phyloP scores from a whole-genome alignment of 768 basidiomycete genomes.

The Lentinus tigrinus region DNA sequence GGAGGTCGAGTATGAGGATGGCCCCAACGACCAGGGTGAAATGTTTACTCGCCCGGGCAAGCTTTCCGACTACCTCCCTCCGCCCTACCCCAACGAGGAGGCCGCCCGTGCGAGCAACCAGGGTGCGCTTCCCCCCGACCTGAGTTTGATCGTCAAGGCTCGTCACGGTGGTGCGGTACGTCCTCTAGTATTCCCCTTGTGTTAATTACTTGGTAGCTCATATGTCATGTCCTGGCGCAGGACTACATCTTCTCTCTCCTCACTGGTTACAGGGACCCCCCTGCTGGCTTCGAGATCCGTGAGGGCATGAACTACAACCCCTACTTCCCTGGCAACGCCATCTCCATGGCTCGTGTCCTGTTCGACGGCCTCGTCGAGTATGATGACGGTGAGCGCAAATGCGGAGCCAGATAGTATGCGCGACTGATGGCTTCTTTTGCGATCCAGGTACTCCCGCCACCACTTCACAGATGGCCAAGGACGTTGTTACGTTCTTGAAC shows the following conservation, averaged over 20 bases:
- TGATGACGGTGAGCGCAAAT: constrained; percentile 69
- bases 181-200: constrained; percentile 17
- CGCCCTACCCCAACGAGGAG: constrained; percentile 96
- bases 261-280: constrained; percentile 96
- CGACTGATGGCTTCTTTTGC: neutral
- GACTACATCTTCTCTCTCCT: constrained; percentile 97
- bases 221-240: constrained; percentile 36
- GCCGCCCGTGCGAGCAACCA: constrained; percentile 92
- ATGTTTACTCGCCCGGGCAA: constrained; percentile 99
- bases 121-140: constrained; percentile 95
- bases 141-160: constrained; percentile 96
- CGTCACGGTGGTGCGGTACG: constrained; percentile 94
- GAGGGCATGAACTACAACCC: constrained; percentile 99
- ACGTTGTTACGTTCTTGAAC: constrained; percentile 91
- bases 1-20: constrained; percentile 95
- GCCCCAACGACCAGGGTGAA: constrained; percentile 91
- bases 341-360: constrained; percentile 95
- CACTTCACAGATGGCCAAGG: constrained; percentile 98
- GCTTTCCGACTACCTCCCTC: constrained; percentile 94
- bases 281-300: constrained; percentile 90
- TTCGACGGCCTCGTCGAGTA: constrained; percentile 97
- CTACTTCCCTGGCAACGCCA: constrained; percentile 98
- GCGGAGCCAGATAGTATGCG: neutral
- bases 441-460: constrained; percentile 87
- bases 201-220: neutral